phyloP scores from a whole-genome alignment of 129 eudicot genomes.

The Mikania micrantha region DNA sequence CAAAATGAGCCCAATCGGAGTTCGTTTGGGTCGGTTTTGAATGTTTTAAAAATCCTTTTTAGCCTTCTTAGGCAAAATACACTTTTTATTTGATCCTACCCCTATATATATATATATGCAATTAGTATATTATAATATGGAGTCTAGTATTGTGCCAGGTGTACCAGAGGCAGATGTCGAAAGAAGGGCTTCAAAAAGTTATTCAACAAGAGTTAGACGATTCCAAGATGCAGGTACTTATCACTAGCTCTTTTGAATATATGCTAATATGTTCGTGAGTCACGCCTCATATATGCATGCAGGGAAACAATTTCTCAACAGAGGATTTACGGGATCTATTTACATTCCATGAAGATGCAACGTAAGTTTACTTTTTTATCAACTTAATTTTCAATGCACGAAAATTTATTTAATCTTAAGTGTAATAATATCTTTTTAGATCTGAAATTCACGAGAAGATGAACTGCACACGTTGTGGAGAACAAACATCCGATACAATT shows the following conservation, averaged over 20 bases:
- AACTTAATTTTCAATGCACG: not conserved
- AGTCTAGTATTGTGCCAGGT: conserved; percentile 43
- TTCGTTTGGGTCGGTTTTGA: no score
- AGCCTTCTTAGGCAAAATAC: no score
- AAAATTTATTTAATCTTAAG: not conserved
- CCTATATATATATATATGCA: no score
- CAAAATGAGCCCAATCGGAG: no score
- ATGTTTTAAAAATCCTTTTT: no score
- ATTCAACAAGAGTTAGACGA: conserved; percentile 87
- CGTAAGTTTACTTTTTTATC: conserved; percentile 28
- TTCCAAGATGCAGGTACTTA: conserved; percentile 45
- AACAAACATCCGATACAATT: conserved; percentile 10
- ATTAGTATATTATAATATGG: no score
- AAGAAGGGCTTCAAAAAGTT: conserved; percentile 97
- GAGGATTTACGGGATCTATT: conserved; percentile 95
- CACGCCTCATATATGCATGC: conserved; percentile 20
- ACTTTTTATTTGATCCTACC: no score
- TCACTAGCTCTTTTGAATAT: conserved; percentile 5
- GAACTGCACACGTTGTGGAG: conserved; percentile 73
- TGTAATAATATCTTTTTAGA: conserved; percentile 29
- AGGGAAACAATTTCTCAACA: conserved; percentile 79
- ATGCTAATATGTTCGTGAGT: conserved; percentile 1
- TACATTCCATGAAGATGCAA: conserved; percentile 62
- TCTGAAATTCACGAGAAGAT: conserved; percentile 93
- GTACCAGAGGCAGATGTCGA: conserved; percentile 99